phyloP scores from a whole-genome alignment of 2,329 filamentous ascomycete genomes.

The Fusarium mexicanum region DNA sequence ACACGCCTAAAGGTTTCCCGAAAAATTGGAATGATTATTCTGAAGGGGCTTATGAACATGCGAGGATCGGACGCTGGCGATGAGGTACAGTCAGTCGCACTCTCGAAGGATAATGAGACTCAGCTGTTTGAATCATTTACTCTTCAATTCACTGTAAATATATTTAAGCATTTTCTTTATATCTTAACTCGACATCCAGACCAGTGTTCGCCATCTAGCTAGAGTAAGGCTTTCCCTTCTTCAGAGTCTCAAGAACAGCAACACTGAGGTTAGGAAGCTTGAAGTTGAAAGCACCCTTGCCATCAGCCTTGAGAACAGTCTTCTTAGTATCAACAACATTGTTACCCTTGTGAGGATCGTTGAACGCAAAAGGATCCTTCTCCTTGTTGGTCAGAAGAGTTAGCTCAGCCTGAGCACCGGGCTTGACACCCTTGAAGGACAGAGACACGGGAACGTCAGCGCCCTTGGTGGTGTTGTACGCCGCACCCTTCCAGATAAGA shows the following conservation, averaged over 20 bases:
- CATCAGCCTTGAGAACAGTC: constrained; percentile 52
- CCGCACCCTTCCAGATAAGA: constrained; percentile 61
- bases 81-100: accelerated
- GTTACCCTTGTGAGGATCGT: constrained; percentile 55
- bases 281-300: constrained; percentile 61
- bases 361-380: constrained; percentile 54
- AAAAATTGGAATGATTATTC: not conserved
- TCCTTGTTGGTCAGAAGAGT: constrained; percentile 56
- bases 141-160: accelerated
- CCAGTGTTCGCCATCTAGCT: not conserved
- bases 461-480: constrained; percentile 61
- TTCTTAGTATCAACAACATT: constrained; percentile 60
- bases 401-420: constrained; percentile 53
- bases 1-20: not conserved
- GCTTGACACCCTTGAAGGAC: constrained; percentile 55
- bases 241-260: constrained; percentile 60
- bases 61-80: not conserved
- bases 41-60: not conserved
- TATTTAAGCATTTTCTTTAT: not conserved
- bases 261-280: constrained; percentile 64
- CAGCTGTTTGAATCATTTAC: accelerated
- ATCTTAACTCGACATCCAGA: accelerated
- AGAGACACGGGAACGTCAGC: constrained; percentile 57
- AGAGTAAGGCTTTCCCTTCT: constrained; percentile 10
- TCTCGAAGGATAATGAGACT: accelerated